Evolutionary conservation across 208 protist genomes (phyloP), one percentile per base, ranked within the genome.

Genomic region (Leishmania turanica): DNA sequence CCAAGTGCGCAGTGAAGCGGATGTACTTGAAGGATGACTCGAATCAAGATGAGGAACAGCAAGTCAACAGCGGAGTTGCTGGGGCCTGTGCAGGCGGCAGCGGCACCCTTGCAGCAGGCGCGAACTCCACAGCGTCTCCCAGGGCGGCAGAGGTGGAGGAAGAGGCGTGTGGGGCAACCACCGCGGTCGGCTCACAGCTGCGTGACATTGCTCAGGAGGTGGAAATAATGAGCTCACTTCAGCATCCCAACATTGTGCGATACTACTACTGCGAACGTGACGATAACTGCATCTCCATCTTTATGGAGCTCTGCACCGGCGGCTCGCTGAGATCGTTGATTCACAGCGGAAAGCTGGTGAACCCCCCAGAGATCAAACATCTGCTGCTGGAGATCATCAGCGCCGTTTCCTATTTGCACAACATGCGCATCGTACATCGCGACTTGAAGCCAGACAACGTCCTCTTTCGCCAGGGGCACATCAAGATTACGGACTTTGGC

Each of bases 261-360:
- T 97, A 95, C 70, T 84, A 95, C 82, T 96, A 94, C 81, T 95
- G 87, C 80, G 89, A 95, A 56, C 87, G 89, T 2, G 90, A 95
- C 60, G 91, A 90, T 54, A 95, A 94, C 79, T 95, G 90, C 84
- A 91, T 96, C 64, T 97, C 91, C 13, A 97, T 97, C 73, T 97
- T 97, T 75, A 97, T 97, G 94, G 92, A 97, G 84, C 87, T 96
- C 45, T 97, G 94, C 83, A 86, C 81, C n/a, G 94, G 91, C n/a
- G 91, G 91, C 17, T 92, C 91, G 24, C 82, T 96, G 27, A 88
- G 81, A 70, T 85, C 87, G 51, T 53, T 93, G 54, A 92, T 97
- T 68, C 84, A 86, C n/a, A 81, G 81, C n/a, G 80, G 87, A 7
- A 83, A 82, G 40, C 77, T 95, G 8, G 81, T 77, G 11, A 84